Evolutionary conservation across 257 asterid species (phyloP).

Genomic region (Datura wrightii): DNA sequence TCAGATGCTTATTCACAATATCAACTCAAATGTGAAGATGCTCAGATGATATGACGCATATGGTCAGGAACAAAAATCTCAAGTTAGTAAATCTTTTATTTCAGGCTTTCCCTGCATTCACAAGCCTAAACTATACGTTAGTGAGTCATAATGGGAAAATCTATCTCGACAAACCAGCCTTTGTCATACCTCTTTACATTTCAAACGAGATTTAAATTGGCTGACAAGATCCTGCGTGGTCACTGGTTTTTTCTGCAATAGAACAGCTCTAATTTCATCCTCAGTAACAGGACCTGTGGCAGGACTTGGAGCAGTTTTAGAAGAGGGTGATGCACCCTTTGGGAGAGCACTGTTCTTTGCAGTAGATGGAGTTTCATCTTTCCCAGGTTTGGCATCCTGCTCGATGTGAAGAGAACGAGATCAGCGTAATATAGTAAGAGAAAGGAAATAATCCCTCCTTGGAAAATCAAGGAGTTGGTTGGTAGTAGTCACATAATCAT

Average conservation of each 20-base stretch:
- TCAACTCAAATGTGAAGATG: neutral
- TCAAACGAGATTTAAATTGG: constrained; percentile 84
- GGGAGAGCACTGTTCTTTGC: constrained; percentile 52
- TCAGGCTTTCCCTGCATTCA: neutral
- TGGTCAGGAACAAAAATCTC: constrained; percentile 9
- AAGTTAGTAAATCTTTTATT: neutral
- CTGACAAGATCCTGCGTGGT: constrained; percentile 95
- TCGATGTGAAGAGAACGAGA: constrained; percentile 25
- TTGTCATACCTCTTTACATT: constrained; percentile 69
- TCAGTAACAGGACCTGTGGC: constrained; percentile 84
- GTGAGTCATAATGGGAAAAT: neutral
- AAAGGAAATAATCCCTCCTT: neutral
- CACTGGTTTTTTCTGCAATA: constrained; percentile 66
- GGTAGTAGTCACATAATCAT: neutral
- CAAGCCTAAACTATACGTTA: neutral
- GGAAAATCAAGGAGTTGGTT: neutral
- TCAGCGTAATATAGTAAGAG: neutral
- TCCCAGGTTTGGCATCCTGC: constrained; percentile 70
- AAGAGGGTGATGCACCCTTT: constrained; percentile 62
- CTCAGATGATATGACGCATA: neutral
- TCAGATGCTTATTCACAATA: neutral
- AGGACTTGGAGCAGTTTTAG: constrained; percentile 54
- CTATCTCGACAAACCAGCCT: neutral
- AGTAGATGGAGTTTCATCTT: constrained; percentile 59
- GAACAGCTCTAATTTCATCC: constrained; percentile 86